Evolutionary conservation across 192 early-diverging fungal species (phyloP), one percentile per base, ranked within the genome.

Genomic region (Rhizophagus prolifer): DNA sequence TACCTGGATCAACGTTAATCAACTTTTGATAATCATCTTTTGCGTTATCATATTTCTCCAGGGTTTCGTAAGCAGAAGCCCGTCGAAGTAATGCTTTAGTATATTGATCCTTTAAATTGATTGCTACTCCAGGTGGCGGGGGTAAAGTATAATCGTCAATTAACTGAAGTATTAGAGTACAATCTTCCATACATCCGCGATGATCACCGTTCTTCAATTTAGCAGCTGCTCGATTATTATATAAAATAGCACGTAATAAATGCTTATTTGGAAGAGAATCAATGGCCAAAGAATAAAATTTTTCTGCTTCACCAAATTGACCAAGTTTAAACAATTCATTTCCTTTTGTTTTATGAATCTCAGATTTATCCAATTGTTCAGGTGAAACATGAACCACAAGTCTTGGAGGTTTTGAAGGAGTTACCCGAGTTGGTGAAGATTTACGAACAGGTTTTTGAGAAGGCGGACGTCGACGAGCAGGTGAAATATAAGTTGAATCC

Each of bases 321-420:
- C 97, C 97, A 30, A 92, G 84, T 80, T 95, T 96, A 82, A 95
- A 99, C 13, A 82, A 76, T 10, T 91, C 91, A 79, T 96, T 97
- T 69, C 95, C 96, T 25, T 78, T 78, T 21, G 86, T 82, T 72
- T 93, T 91, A 76, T 82, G 73, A 4, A 62, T 60, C 64, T 85
- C 82, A 1, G 82, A 83, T 31, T 67, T 79, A 44, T 65, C 31
- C 25, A 90, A n/a, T 16, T 83, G 82, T 31, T 82, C 81, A 34
- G 80, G 36, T 1, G 80, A 68, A 9, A 85, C 89, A 77, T 79
- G 81, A 63, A 83, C 85, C 66, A 82, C 72, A 4, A 72, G 80
- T 58, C 79, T 81, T 36, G 79, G 81, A 41, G 79, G 76, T 41
- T 58, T 31, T 2, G 79, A 81, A 8, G 76, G 81, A 23, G 74